Evolutionary conservation across 2,329 filamentous ascomycete species (phyloP), one percentile per base, ranked within the genome.

Genomic region (Domatiomyces globalis): DNA sequence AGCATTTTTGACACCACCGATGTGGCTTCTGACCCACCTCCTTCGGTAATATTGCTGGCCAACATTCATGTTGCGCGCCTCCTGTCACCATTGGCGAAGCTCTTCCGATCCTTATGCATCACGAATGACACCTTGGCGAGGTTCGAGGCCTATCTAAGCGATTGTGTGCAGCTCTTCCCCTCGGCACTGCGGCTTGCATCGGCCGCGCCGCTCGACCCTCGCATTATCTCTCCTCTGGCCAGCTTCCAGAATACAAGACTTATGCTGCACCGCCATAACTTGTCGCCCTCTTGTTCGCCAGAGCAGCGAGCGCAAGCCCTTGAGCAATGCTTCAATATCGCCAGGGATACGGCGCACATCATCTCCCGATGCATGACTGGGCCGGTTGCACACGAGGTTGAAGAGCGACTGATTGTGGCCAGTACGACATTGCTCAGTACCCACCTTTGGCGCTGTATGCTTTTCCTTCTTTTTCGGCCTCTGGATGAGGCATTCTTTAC

Each of bases 261-360:
- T 27, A 73, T 92, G 39, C 77, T 98, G 7, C 87, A 95, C 66
- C 80, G 92, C 43, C 88, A 94, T 62, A 95, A 96, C 62, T 74
- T 96, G 7, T 82, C 81, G 0, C 85, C 88, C 0, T 73, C 73
- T 8, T 88, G 84, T 62, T 75, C 82, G 0, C 66, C 72, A 1
- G 75, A 83, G 29, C 78, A 83, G 43, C 79, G 90, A 44, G 68
- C 75, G 2, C 77, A 79, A 5, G 88, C 92, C 1, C 71, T 95
- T 25, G 83, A 89, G 53, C 80, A 84, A 56, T 95, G 90, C 64
- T 78, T 83, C 1, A 73, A 75, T 5, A 81, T 84, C 7, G 81
- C 86, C 0, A 75, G 85, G 51, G 88, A 95, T 58, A 95, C 89
- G 0, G 83, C 85, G 0, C 77, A 78, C 22, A 77, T 94, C 17